Conservation (phyloP, 352 stramenopile species). For the Phytophthora pinifolia region DNA sequence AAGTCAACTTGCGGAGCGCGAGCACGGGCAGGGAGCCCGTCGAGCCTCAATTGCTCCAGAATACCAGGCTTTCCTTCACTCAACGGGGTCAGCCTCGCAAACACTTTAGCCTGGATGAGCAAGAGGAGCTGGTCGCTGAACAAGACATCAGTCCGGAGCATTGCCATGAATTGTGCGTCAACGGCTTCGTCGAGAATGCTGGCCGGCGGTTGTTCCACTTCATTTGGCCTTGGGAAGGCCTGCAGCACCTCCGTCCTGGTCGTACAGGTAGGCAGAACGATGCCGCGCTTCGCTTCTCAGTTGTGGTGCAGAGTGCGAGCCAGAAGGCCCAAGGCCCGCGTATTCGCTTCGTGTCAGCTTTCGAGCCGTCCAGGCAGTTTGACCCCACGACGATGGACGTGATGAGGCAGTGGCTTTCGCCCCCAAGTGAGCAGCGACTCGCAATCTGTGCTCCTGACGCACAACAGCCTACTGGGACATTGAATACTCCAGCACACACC, state of each 20-base stretch:
- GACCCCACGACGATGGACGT: conserved; percentile 27
- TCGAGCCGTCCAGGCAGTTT: conserved; percentile 27
- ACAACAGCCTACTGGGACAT: background rate
- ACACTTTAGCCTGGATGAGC: conserved; percentile 28
- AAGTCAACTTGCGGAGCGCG: conserved; percentile 30
- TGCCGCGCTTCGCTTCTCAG: conserved; percentile 23
- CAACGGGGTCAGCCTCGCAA: conserved; percentile 14
- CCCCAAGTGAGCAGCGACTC: conserved; percentile 21
- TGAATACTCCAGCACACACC: background rate
- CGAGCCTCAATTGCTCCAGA: too few species aligned
- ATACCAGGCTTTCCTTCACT: conserved; percentile 18
- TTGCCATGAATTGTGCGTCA: conserved; percentile 80
- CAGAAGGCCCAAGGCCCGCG: conserved; percentile 27
- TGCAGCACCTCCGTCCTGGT: conserved; percentile 38
- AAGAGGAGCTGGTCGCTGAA: conserved; percentile 40
- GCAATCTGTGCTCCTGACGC: conserved; percentile 22
- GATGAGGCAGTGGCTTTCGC: conserved; percentile 19
- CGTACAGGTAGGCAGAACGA: conserved; percentile 13
- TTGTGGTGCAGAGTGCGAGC: conserved; percentile 36
- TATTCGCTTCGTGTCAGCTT: conserved; percentile 54
- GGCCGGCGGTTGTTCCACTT: conserved; percentile 61
- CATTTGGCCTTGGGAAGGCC: conserved; percentile 58
- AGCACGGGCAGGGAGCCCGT: conserved; percentile 11
- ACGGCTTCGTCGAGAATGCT: conserved; percentile 67
- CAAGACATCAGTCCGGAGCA: conserved; percentile 63